These are phyloP conservation scores for Aspergillus sparsus DNA, from an alignment of 495 filamentous ascomycete species.

Conservation along the genomic window DNA sequence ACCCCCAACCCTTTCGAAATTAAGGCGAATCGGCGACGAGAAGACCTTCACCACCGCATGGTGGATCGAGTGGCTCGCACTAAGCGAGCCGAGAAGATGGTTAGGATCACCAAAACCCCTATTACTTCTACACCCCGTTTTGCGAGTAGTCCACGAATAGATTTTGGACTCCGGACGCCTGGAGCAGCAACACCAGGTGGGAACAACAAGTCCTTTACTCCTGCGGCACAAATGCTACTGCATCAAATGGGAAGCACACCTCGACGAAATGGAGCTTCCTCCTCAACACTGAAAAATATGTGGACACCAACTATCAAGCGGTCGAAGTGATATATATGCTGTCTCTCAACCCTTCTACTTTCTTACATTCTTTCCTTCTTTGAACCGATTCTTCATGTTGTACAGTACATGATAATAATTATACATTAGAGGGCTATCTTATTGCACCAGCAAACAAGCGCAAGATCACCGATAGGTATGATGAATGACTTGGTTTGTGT, in stretches of 20 bases:
- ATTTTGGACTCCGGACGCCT: conserved; percentile 58
- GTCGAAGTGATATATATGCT: conserved; percentile 42
- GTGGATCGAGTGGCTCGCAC: conserved; percentile 80
- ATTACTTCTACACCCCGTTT: conserved; percentile 70
- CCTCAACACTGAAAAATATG: conserved; percentile 49
- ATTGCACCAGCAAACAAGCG: background rate
- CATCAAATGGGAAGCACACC: conserved; percentile 61
- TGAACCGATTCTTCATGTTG: too few species aligned
- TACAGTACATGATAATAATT: background rate
- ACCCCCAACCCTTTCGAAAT: conserved; percentile 83
- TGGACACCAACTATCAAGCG: conserved; percentile 53
- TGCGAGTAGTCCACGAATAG: conserved; percentile 67
- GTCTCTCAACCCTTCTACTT: conserved; percentile 1
- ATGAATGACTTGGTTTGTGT: too few species aligned
- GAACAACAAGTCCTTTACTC: conserved; percentile 51
- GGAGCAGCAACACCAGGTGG: conserved; percentile 20
- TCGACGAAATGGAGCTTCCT: conserved; percentile 37
- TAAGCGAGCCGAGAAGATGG: conserved; percentile 59
- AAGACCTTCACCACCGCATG: conserved; percentile 85
- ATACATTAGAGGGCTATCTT: conserved; percentile 6
- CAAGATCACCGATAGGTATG: too few species aligned
- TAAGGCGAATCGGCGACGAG: conserved; percentile 70
- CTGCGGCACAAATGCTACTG: conserved; percentile 79
- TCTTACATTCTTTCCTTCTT: background rate
- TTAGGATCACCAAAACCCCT: conserved; percentile 54